Evolutionary conservation across 768 basidiomycete genomes (phyloP).

Genomic region (Leucogyrophana mollusca): DNA sequence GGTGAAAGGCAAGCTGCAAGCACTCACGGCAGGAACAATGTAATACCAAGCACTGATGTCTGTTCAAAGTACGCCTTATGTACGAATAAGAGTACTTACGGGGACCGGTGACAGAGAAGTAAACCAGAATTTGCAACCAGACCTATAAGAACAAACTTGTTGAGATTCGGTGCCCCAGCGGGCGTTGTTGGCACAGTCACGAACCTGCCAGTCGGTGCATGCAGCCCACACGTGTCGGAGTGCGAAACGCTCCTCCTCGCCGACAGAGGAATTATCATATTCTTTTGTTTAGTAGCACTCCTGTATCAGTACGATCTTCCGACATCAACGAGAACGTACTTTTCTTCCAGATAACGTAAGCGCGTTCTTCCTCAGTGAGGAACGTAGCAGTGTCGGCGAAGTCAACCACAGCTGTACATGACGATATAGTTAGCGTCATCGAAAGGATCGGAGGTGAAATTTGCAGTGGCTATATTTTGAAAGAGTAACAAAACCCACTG

Average conservation of each 20-base stretch:
- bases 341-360: slow-evolving; percentile 54
- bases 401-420: slow-evolving; percentile 52
- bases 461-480: too few relatives aligned
- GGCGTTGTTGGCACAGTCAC: neutral
- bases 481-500: slow-evolving; percentile 35
- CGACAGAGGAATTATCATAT: slow-evolving; percentile 62
- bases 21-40: slow-evolving; percentile 67
- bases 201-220: slow-evolving; percentile 60
- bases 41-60: slow-evolving; percentile 61
- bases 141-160: slow-evolving; percentile 24
- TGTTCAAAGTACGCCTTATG: neutral
- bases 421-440: neutral
- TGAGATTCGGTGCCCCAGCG: neutral
- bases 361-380: slow-evolving; percentile 59
- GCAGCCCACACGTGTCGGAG: slow-evolving; percentile 51
- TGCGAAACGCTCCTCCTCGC: slow-evolving; percentile 61
- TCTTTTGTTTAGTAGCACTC: slow-evolving; percentile 38
- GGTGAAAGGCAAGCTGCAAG: neutral
- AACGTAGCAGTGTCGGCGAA: slow-evolving; percentile 59
- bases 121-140: slow-evolving; percentile 57
- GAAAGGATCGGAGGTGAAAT: neutral
- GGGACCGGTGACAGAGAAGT: slow-evolving; percentile 57
- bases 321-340: slow-evolving; percentile 34
- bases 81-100: slow-evolving; percentile 38
- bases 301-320: too few relatives aligned